Conservation (phyloP, 1,284 basidiomycete species). For the Lentinula novae-zelandiae region DNA sequence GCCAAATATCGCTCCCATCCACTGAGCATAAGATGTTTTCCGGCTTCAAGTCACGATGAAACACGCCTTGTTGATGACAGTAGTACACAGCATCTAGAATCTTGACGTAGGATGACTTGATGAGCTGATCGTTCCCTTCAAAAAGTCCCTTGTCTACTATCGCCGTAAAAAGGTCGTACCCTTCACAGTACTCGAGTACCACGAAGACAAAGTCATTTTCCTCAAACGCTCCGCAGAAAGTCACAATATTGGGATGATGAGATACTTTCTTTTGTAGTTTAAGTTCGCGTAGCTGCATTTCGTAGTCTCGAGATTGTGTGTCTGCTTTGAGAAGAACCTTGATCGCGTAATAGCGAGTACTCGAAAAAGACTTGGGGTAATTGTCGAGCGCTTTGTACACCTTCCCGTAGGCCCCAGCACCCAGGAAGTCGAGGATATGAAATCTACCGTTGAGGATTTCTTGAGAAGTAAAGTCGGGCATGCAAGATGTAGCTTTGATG, state of each 20-base stretch:
- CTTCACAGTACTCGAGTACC: conserved; percentile 44
- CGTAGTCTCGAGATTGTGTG: conserved; percentile 5
- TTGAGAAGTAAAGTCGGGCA: conserved; percentile 10
- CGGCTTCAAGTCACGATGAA: conserved; percentile 15
- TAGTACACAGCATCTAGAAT: conserved; percentile 70
- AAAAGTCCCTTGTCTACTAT: conserved; percentile 42
- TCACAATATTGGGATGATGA: conserved; percentile 56
- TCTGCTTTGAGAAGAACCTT: conserved; percentile 14
- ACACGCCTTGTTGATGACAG: conserved; percentile 12
- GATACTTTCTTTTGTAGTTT: conserved; percentile 58
- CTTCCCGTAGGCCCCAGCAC: conserved; percentile 15
- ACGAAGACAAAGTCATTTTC: conserved; percentile 29
- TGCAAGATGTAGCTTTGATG: conserved; percentile 1
- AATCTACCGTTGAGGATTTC: conserved; percentile 7
- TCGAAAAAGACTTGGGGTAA: conserved; percentile 4
- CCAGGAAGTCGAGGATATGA: conserved; percentile 12
- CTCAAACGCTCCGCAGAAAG: conserved; percentile 58
- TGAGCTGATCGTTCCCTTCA: conserved; percentile 51
- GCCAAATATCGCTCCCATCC: conserved; percentile 8
- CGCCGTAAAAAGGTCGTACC: conserved; percentile 66
- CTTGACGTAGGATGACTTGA: conserved; percentile 61
- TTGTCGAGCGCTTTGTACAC: conserved; percentile 16
- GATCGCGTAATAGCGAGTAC: conserved; percentile 12
- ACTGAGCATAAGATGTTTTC: conserved; percentile 15
- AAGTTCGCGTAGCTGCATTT: conserved; percentile 16